These are phyloP conservation scores for Aaosphaeria arxii DNA, from an alignment of 2,329 filamentous ascomycete species.

Conservation along the genomic window DNA sequence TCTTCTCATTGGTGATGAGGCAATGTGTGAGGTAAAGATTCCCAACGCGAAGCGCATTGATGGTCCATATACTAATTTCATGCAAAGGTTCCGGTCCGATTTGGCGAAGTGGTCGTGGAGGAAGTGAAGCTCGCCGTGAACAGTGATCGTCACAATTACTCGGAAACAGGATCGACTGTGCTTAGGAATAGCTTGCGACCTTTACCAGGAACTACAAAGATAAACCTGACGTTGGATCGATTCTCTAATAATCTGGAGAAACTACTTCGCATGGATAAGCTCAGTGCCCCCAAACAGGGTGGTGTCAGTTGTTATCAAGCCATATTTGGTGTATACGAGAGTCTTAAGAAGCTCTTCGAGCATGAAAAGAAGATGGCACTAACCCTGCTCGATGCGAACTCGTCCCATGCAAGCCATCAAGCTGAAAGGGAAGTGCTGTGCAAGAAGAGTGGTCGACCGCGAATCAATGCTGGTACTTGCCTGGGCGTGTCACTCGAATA, in stretches of 20 bases:
- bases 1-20: constrained; percentile 34
- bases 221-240: constrained; percentile 67
- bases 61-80: constrained; percentile 35
- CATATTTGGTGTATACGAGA: constrained; percentile 68
- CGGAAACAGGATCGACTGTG: constrained; percentile 59
- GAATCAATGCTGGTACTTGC: constrained; percentile 65
- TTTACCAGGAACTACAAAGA: constrained; percentile 56
- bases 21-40: constrained; percentile 18
- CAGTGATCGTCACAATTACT: constrained; percentile 53
- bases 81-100: constrained; percentile 19
- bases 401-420: constrained; percentile 43
- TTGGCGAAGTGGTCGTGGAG: constrained; percentile 41
- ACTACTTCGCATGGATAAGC: constrained; percentile 66
- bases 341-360: constrained; percentile 65
- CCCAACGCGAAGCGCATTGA: constrained; percentile 30
- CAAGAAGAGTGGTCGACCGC: constrained; percentile 65
- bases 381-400: constrained; percentile 28
- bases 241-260: constrained; percentile 72
- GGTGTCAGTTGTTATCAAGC: constrained; percentile 74
- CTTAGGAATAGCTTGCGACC: constrained; percentile 64
- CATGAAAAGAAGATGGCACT: constrained; percentile 59
- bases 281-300: constrained; percentile 60
- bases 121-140: constrained; percentile 63
- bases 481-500: constrained; percentile 74
- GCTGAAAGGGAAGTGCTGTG: constrained; percentile 63